Evolutionary conservation across 2,329 filamentous ascomycete genomes (phyloP).

Genomic region (Bipolaris bicolor): DNA sequence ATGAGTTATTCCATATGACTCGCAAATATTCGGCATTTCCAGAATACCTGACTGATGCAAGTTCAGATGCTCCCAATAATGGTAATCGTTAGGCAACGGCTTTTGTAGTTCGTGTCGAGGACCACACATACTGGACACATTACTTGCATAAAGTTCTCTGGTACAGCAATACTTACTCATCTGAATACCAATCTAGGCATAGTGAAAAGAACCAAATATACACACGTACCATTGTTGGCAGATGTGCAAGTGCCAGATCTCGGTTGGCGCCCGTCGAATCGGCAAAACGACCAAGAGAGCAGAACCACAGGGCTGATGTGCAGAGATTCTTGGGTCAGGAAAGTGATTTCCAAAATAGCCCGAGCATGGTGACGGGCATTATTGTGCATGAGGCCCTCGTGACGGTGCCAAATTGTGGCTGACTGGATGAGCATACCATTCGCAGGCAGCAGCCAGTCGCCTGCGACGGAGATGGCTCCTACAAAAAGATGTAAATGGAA

Average conservation of each 20-base stretch:
- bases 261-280: too few species aligned
- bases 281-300: too few species aligned
- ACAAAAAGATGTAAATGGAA: not conserved
- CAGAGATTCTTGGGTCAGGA: not conserved
- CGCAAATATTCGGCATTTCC: not conserved
- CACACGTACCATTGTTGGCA: not conserved
- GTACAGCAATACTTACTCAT: not conserved
- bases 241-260: not conserved
- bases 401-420: not conserved
- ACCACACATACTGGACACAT: not conserved
- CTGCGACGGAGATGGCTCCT: not conserved
- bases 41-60: not conserved
- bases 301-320: too few species aligned
- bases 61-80: not conserved
- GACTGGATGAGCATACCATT: not conserved
- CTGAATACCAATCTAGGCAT: not conserved
- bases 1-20: not conserved
- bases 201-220: too few species aligned
- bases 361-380: not conserved
- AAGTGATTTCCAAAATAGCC: constrained; percentile 4
- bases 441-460: not conserved
- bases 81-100: not conserved
- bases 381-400: not conserved
- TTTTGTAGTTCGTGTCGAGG: not conserved
- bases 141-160: not conserved